A percentile compares a stretch with the other conserved stretches of the same genome.
Conservation (phyloP, 192 early-diverging fungal genomes). For the Coemansia sp. region DNA sequence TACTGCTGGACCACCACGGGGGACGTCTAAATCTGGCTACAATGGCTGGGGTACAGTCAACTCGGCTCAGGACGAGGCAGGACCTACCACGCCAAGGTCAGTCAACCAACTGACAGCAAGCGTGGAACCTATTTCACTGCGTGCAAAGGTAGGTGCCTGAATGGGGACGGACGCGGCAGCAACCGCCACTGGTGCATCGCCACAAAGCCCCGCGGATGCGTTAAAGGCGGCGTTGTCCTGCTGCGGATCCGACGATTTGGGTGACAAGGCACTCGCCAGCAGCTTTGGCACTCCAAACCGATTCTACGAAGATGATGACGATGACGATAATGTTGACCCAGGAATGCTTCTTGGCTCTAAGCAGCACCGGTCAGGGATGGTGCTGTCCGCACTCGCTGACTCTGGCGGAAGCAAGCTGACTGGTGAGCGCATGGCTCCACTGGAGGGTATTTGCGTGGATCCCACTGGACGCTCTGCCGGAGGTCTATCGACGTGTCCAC, state of each 20-base stretch:
- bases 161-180: not conserved
- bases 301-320: not conserved
- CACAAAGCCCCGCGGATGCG: not conserved
- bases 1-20: not conserved
- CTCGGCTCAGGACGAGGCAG: not conserved
- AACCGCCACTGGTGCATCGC: not conserved
- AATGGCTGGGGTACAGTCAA: not conserved
- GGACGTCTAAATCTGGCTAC: not conserved
- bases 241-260: not conserved
- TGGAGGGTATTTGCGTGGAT: conserved; percentile 39
- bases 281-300: not conserved
- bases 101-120: conserved; percentile 15
- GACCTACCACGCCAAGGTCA: conserved; percentile 27
- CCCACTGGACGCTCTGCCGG: conserved; percentile 17
- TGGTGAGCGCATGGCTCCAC: conserved; percentile 3
- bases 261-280: not conserved
- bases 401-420: conserved; percentile 10
- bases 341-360: conserved; percentile 7
- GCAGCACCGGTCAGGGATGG: conserved; percentile 2
- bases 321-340: conserved; percentile 2
- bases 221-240: not conserved
- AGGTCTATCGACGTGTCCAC: conserved; percentile 1
- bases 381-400: not conserved
- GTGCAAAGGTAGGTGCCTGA: conserved; percentile 31
- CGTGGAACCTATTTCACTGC: not conserved